These are phyloP conservation scores for Agastache rugosa DNA, from an alignment of 257 asterid species.

Conservation along the genomic window DNA sequence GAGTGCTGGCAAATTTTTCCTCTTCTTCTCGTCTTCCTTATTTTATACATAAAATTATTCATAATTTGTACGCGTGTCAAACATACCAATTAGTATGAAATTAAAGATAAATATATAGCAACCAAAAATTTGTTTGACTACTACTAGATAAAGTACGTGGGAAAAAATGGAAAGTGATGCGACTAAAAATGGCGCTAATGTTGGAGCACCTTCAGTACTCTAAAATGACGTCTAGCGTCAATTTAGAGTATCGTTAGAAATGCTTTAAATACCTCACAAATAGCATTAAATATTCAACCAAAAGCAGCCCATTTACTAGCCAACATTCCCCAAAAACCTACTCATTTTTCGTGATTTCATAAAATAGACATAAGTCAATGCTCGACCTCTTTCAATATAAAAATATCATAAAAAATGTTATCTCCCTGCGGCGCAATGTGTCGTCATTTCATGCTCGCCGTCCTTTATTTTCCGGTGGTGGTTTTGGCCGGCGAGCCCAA, in stretches of 20 bases:
- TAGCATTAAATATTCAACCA: background rate
- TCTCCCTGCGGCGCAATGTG: background rate
- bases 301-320: background rate
- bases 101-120: background rate
- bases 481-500: slow-evolving; percentile 17
- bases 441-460: background rate
- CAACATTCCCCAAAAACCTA: background rate
- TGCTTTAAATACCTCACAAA: background rate
- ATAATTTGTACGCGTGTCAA: too few species aligned
- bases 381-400: background rate
- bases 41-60: too few species aligned
- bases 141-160: background rate
- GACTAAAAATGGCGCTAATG: slow-evolving; percentile 8
- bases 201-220: background rate
- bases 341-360: background rate
- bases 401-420: background rate
- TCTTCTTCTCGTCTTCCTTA: too few species aligned
- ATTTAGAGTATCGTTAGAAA: background rate
- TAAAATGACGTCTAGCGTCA: background rate
- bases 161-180: background rate
- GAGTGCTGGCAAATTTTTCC: too few species aligned
- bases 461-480: background rate
- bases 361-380: background rate
- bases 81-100: too few species aligned
- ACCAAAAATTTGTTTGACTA: background rate